Evolutionary conservation across 495 filamentous ascomycete species (phyloP), one percentile per base, ranked within the genome.

Genomic region (Aspergillus ellipticus): DNA sequence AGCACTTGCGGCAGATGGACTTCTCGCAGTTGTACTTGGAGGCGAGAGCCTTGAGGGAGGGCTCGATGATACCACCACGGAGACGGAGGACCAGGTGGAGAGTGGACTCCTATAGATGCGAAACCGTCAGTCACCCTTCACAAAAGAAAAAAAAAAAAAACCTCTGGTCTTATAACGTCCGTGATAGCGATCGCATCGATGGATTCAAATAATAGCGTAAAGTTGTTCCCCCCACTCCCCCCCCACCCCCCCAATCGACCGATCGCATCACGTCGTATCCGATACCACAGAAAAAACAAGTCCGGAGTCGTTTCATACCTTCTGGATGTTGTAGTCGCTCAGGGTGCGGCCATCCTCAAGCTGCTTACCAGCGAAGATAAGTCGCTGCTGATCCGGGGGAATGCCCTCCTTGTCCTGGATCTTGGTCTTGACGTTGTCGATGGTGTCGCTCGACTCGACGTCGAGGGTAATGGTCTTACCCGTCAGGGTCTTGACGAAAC

Each of bases 401-500:
- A 98, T 98, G 66, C 94, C 94, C 79, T 98, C 94, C 88, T 98
- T 98, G 79, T 98, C 94, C 82, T 98, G 92, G 75, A 96, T 95
- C 85, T 95, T 95, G 75, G 82, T 81, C 82, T 93, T 95, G 74
- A 95, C 90, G 83, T 94, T 94, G 83, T 95, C 94, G 88, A 98
- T 97, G 61, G 94, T 97, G 81, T 97, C 93, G 72, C 85, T 89
- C 74, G 90, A 96, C 85, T 97, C 93, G 75, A 96, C 93, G 85
- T 98, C 94, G 71, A 98, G 89, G 79, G 94, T 97, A 86, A 97
- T 98, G 79, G 94, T 98, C 88, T 97, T 97, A 81, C 94, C 92
- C 80, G 91, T 94, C 65, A 94, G 87, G 82, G 90, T 93, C 83
- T 94, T 93, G 82, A 94, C 90, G 87, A 94, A 95, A 85, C 89